These are phyloP conservation scores for Spathaspora boniae DNA, from an alignment of 805 yeast species.

Conservation along the genomic window DNA sequence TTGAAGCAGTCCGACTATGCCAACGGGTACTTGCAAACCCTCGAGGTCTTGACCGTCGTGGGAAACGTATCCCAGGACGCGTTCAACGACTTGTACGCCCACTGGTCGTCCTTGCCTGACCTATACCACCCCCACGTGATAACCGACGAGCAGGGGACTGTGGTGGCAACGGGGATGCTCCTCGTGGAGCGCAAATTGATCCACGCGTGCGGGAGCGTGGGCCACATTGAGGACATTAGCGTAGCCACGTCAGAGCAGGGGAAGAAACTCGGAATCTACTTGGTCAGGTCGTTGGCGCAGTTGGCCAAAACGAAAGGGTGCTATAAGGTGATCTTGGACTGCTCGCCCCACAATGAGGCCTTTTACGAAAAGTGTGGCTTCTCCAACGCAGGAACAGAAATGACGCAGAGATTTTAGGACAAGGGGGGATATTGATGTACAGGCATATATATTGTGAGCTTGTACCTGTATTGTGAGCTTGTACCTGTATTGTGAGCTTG, in stretches of 20 bases:
- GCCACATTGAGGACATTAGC: conserved; percentile 94
- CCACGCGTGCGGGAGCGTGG: conserved; percentile 80
- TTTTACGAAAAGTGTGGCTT: conserved; percentile 90
- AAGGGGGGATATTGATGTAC: not conserved
- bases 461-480: conserved; percentile 2
- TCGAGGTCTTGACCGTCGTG: conserved; percentile 74
- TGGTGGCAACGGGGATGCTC: conserved; percentile 84
- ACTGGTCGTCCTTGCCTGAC: conserved; percentile 53
- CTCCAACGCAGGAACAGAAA: conserved; percentile 60
- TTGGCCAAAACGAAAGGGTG: conserved; percentile 64
- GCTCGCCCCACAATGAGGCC: conserved; percentile 74
- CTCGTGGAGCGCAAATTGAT: conserved; percentile 78
- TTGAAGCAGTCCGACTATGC: conserved; percentile 53
- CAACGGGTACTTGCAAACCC: conserved; percentile 59
- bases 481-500: not conserved
- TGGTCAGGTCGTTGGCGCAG: conserved; percentile 60
- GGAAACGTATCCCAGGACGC: conserved; percentile 58
- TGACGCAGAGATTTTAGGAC: conserved; percentile 30
- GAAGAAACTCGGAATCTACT: conserved; percentile 64
- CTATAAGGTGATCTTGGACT: conserved; percentile 87
- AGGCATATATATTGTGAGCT: conserved; percentile 3
- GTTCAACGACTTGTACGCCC: conserved; percentile 49
- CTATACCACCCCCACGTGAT: conserved; percentile 73
- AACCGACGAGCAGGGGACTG: conserved; percentile 42
- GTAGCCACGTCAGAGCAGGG: conserved; percentile 78